Evolutionary conservation across 306 rosid genomes (phyloP).

Genomic region (Calophaca sinica): DNA sequence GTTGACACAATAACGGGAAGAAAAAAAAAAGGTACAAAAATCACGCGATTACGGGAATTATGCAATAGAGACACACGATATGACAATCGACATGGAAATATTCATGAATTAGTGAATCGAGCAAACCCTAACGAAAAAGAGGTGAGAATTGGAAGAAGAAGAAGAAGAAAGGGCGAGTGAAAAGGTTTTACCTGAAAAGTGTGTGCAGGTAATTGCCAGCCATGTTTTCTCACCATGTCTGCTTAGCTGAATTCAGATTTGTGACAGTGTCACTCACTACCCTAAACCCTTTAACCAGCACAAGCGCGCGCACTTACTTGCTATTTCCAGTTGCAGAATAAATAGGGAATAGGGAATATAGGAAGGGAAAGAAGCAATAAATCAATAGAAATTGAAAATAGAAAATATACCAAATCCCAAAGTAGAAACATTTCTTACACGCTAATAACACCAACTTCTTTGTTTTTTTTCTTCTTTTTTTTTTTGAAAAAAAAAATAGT

Average conservation of each 20-base stretch:
- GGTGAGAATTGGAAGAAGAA: constrained; percentile 12
- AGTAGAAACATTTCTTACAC: constrained; percentile 20
- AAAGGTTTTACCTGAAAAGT: constrained; percentile 77
- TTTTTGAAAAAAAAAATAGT: background rate
- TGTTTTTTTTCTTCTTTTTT: background rate
- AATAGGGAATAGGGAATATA: background rate
- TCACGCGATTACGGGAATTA: constrained; percentile 37
- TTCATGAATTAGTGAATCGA: constrained; percentile 20
- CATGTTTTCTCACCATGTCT: constrained; percentile 93
- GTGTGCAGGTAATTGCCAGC: constrained; percentile 99
- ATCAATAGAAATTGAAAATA: background rate
- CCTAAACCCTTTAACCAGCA: constrained; percentile 32
- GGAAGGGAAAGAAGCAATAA: background rate
- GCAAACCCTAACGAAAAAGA: constrained; percentile 54
- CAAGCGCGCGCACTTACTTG: constrained; percentile 32
- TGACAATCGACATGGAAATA: constrained; percentile 1
- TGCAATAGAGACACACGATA: constrained; percentile 7
- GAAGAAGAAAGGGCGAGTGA: background rate
- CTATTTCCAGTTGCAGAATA: constrained; percentile 25
- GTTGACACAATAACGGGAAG: background rate
- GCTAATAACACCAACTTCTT: background rate
- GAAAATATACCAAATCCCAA: constrained; percentile 34
- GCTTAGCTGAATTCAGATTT: constrained; percentile 33
- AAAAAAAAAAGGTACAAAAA: background rate
- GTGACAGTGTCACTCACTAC: background rate